Conservation (phyloP, 2,329 filamentous ascomycete genomes). For the Cercospora berteroae region DNA sequence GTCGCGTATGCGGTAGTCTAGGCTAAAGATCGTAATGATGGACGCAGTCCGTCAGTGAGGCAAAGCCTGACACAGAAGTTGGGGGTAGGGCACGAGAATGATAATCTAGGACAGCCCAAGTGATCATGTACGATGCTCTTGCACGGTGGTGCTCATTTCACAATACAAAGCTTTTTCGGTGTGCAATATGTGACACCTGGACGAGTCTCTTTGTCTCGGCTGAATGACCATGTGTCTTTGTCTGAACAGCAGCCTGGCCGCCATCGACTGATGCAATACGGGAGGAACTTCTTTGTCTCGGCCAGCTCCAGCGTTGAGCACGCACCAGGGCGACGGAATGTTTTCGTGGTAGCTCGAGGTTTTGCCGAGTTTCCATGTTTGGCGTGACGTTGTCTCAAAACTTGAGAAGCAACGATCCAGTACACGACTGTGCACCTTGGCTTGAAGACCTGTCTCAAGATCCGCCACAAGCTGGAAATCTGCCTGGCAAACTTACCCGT, state of each 20-base stretch:
- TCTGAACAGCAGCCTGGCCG: constrained; percentile 17
- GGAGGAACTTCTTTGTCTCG: constrained; percentile 6
- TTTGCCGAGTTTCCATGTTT: no score
- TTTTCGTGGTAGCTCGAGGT: no score
- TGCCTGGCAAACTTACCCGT: no score
- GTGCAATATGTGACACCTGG: constrained; percentile 5
- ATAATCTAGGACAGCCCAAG: background rate
- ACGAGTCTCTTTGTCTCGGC: constrained; percentile 18
- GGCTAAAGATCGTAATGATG: constrained; percentile 15
- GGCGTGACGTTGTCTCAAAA: no score
- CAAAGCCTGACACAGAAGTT: background rate
- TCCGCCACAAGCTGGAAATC: no score
- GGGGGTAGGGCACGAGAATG: background rate
- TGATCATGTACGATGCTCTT: background rate
- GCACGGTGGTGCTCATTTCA: constrained; percentile 18
- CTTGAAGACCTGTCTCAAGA: no score
- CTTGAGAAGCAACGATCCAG: no score
- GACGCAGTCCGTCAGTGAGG: constrained; percentile 22
- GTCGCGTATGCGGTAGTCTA: background rate
- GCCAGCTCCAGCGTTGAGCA: no score
- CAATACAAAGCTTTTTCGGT: constrained; percentile 21
- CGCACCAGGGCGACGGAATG: no score
- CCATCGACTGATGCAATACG: constrained; percentile 15
- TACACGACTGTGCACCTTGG: no score
- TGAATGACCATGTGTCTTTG: constrained; percentile 17